These are phyloP conservation scores for Pseudohyphozyma bogoriensis DNA, from an alignment of 768 basidiomycete genomes.

Conservation along the genomic window DNA sequence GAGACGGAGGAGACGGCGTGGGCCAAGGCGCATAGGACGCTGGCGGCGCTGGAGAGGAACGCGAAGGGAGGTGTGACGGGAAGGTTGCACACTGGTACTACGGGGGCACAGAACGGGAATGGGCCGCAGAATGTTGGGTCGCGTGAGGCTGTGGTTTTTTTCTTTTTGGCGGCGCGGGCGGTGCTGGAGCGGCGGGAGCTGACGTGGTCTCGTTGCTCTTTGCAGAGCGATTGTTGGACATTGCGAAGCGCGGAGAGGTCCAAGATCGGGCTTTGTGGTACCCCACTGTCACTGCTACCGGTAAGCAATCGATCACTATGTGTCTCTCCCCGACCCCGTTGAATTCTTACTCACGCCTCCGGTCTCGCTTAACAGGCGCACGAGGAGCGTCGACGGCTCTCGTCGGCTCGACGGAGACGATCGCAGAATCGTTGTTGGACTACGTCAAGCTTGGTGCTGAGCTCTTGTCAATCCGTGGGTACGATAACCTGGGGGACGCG, in stretches of 20 bases:
- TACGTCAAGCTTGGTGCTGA: conserved; percentile 1
- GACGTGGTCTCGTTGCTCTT: too few relatives aligned
- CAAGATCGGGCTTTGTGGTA: background rate
- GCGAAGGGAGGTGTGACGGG: background rate
- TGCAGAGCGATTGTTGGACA: background rate
- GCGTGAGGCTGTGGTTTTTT: too few relatives aligned
- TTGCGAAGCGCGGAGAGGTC: background rate
- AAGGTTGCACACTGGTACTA: too few relatives aligned
- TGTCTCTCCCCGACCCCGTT: too few relatives aligned
- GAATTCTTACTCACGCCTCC: too few relatives aligned
- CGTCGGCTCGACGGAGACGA: background rate
- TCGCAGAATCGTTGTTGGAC: background rate
- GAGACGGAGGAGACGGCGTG: background rate
- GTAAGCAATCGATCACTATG: too few relatives aligned
- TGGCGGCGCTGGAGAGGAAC: background rate
- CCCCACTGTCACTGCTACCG: background rate
- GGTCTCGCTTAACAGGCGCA: background rate
- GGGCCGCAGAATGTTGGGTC: too few relatives aligned
- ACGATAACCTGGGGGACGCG: background rate
- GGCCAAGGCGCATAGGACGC: background rate
- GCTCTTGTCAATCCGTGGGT: background rate
- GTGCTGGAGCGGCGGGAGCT: too few relatives aligned
- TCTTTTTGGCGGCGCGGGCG: too few relatives aligned
- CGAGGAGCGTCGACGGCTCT: background rate
- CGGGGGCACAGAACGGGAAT: too few relatives aligned